Conservation (phyloP, 2,329 filamentous ascomycete species). For the Aspergillus texensis region DNA sequence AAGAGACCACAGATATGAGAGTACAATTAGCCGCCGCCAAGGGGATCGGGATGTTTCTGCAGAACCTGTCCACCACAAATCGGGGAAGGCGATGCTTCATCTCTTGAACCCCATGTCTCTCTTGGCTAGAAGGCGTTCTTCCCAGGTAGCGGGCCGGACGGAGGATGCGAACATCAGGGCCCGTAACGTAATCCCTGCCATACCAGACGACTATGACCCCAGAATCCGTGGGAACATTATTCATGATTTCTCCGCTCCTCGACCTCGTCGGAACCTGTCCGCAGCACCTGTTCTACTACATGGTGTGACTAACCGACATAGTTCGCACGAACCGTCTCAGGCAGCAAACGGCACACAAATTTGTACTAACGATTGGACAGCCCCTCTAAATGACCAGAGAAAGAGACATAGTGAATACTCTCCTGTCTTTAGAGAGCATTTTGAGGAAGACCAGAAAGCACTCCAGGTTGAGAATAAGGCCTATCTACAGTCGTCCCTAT, state of each 20-base stretch:
- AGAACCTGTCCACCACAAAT: slow-evolving; percentile 35
- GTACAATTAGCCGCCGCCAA: slow-evolving; percentile 24
- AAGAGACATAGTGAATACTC: slow-evolving; percentile 51
- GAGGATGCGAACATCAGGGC: slow-evolving; percentile 56
- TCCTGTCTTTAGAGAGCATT: slow-evolving; percentile 64
- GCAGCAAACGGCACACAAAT: slow-evolving; percentile 11
- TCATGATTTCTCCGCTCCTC: slow-evolving; percentile 66
- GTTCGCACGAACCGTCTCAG: slow-evolving; percentile 19
- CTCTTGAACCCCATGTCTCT: slow-evolving; percentile 65
- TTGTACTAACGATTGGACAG: slow-evolving; percentile 16
- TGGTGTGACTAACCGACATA: slow-evolving; percentile 13
- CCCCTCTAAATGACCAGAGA: slow-evolving; percentile 28
- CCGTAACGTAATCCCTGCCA: slow-evolving; percentile 51
- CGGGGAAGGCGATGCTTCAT: slow-evolving; percentile 55
- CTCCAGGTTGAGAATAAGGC: slow-evolving; percentile 46
- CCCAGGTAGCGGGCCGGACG: slow-evolving; percentile 52
- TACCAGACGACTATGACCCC: slow-evolving; percentile 65
- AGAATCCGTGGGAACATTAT: slow-evolving; percentile 65
- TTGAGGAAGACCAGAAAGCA: slow-evolving; percentile 53
- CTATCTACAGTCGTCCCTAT: slow-evolving; percentile 44
- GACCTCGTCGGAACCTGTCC: slow-evolving; percentile 47
- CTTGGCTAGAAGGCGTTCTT: slow-evolving; percentile 59
- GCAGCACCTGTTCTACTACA: slow-evolving; percentile 22
- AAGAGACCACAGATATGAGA: slow-evolving; percentile 31
- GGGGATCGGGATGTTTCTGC: slow-evolving; percentile 31